Base-by-base conservation (phyloP, 805 yeast genomes). In the Blastobotrys attinorum region DNA sequence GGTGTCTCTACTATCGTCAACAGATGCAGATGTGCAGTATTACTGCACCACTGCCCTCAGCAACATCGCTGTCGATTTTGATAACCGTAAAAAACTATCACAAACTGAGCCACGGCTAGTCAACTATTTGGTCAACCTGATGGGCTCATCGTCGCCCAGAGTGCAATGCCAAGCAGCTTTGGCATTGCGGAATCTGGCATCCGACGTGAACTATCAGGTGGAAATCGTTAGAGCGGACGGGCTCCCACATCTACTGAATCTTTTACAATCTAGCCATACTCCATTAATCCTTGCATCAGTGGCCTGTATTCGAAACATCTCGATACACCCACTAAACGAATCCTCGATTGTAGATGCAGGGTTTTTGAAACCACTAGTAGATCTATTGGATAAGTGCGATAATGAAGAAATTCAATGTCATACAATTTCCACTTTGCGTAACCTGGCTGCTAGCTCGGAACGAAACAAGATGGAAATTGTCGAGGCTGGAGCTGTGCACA, bases 101-200 rank as follows among this genome's bases (percentile, higher is more conserved):
- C 81, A 87, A 48, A 85, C 96, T 3, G 97, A 92, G 66, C 96
- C 97, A 11, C 82, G 86, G 57, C 73, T 92, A 50, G 96, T 92
- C 10, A 70, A 82, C 48, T 92, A 87, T 60, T 73, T 92, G 51
- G 96, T 92, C 22, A 77, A 77, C 50, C 73, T 92, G 52, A 90
- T 92, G 97, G 94, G 86, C 60, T 84, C 95, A 2, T 82, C 88
- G 10, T 79, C 92, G 37, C 90, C 97, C 31, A 76, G 97, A 55
- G 97, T 92, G 29, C 97, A 92, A 66, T 92, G 99, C 65, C 98
- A 92, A 69, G 97, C 98, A 0, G 94, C 98, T 3, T 72, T 92
- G 50, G 98, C 97, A 1, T 72, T 92, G 54, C 77, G 99, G 66
- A 92, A 92, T 61, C 75, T 92, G 58, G 99, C 98, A 1, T 83